These are phyloP conservation scores for Lentinus brumalis DNA, from an alignment of 768 basidiomycete species.

Conservation along the genomic window DNA sequence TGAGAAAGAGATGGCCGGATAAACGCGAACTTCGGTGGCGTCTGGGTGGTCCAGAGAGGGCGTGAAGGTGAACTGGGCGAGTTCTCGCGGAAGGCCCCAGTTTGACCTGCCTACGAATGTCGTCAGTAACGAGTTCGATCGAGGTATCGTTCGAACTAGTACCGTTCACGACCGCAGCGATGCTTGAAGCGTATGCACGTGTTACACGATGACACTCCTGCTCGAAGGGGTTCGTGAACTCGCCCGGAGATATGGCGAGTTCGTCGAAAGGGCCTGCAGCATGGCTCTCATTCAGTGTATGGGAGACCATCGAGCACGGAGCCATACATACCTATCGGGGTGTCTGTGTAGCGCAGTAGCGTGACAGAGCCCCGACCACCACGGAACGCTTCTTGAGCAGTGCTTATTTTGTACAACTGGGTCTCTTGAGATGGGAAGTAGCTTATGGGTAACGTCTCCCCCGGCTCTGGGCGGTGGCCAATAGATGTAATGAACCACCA, in stretches of 20 bases:
- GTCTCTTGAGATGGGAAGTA: constrained; percentile 18
- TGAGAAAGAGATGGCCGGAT: constrained; percentile 14
- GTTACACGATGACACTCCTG: constrained; percentile 12
- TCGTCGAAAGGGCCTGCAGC: constrained; percentile 13
- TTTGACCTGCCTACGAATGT: constrained; percentile 8
- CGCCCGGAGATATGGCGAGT: constrained; percentile 11
- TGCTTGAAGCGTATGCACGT: constrained; percentile 15
- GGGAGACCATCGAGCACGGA: too few species aligned
- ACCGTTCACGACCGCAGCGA: constrained; percentile 14
- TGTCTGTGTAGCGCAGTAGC: constrained; percentile 9
- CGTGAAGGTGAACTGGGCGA: constrained; percentile 17
- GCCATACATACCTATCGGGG: constrained; percentile 10
- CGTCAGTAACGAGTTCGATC: not conserved
- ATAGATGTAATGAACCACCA: constrained; percentile 21
- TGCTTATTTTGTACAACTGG: constrained; percentile 9
- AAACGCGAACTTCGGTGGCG: constrained; percentile 17
- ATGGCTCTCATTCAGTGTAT: not conserved
- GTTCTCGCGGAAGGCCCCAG: constrained; percentile 20
- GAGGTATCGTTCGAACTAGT: not conserved
- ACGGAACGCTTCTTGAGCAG: constrained; percentile 3
- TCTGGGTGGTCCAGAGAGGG: constrained; percentile 12
- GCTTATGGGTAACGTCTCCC: constrained; percentile 18
- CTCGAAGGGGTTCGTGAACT: constrained; percentile 15
- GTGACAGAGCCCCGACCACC: constrained; percentile 14
- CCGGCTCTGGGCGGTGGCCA: constrained; percentile 6